phyloP scores from a whole-genome alignment of 495 filamentous ascomycete species.

The Cercophora sp. region DNA sequence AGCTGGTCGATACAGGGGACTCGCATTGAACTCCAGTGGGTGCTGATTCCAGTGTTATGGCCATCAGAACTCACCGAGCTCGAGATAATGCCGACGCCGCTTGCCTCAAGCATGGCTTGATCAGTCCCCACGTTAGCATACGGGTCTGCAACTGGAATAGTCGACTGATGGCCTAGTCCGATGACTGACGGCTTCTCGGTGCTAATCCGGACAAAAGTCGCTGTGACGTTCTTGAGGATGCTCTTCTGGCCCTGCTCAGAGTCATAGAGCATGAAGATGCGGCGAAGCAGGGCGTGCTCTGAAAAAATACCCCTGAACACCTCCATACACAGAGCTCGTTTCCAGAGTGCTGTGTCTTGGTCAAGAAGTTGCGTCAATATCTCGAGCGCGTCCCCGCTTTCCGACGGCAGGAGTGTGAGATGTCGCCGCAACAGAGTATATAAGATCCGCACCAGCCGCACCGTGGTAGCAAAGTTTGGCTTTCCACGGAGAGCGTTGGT shows the following conservation, averaged over 20 bases:
- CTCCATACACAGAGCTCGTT: conserved; percentile 84
- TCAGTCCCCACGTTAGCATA: conserved; percentile 48
- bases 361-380: conserved; percentile 88
- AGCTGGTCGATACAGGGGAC: conserved; percentile 90
- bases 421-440: conserved; percentile 74
- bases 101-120: conserved; percentile 81
- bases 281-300: conserved; percentile 69
- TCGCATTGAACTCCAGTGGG: conserved; percentile 82
- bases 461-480: conserved; percentile 74
- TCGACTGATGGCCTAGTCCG: conserved; percentile 81
- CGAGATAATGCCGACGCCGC: conserved; percentile 83
- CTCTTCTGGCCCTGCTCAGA: conserved; percentile 65
- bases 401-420: conserved; percentile 65
- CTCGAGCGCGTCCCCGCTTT: conserved; percentile 80
- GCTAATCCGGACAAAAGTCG: conserved; percentile 78
- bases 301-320: conserved; percentile 79
- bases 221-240: conserved; percentile 76
- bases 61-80: conserved; percentile 64
- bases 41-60: conserved; percentile 72
- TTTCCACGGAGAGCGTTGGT: conserved; percentile 74
- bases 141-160: conserved; percentile 56
- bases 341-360: conserved; percentile 78
- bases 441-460: conserved; percentile 76
- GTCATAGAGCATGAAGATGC: conserved; percentile 79
- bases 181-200: conserved; percentile 86